Conservation (phyloP, 1,284 basidiomycete species). For the Ustilago sp. region DNA sequence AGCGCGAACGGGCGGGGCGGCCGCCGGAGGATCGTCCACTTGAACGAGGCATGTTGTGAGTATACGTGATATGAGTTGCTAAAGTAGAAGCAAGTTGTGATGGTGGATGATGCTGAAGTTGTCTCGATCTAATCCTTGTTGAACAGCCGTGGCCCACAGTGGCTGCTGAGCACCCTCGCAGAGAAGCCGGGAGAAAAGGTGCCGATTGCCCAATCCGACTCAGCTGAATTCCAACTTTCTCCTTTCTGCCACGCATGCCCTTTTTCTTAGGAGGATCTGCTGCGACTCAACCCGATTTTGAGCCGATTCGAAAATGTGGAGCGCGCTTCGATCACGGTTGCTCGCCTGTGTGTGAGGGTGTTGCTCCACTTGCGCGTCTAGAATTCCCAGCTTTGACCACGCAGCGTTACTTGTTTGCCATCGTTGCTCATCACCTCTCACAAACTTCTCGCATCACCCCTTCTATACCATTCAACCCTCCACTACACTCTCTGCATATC, state of each 20-base stretch:
- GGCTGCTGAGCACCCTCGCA: slow-evolving; percentile 11
- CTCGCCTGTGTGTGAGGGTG: slow-evolving; percentile 6
- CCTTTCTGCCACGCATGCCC: background rate
- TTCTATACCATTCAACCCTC: background rate
- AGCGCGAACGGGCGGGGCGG: slow-evolving; percentile 61
- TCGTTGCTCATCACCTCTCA: background rate
- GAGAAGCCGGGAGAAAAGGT: slow-evolving; percentile 34
- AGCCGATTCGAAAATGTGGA: slow-evolving; percentile 21
- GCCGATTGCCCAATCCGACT: slow-evolving; percentile 29
- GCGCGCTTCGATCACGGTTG: slow-evolving; percentile 45
- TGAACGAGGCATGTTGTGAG: slow-evolving; percentile 64
- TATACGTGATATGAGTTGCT: slow-evolving; percentile 1
- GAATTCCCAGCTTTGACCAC: slow-evolving; percentile 27
- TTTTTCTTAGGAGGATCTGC: background rate
- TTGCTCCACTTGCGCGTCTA: slow-evolving; percentile 54
- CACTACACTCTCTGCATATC: background rate
- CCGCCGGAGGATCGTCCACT: slow-evolving; percentile 51
- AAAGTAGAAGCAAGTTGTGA: slow-evolving; percentile 9
- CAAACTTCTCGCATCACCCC: background rate
- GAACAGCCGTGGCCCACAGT: slow-evolving; percentile 6
- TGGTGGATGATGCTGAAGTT: slow-evolving; percentile 12
- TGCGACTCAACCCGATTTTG: slow-evolving; percentile 15
- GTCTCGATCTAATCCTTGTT: slow-evolving; percentile 1
- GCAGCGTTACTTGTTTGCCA: background rate
- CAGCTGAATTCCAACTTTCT: slow-evolving; percentile 16